Evolutionary conservation across 352 stramenopile genomes (phyloP), one percentile per base, ranked within the genome.

Genomic region (Peronospora tabacina): DNA sequence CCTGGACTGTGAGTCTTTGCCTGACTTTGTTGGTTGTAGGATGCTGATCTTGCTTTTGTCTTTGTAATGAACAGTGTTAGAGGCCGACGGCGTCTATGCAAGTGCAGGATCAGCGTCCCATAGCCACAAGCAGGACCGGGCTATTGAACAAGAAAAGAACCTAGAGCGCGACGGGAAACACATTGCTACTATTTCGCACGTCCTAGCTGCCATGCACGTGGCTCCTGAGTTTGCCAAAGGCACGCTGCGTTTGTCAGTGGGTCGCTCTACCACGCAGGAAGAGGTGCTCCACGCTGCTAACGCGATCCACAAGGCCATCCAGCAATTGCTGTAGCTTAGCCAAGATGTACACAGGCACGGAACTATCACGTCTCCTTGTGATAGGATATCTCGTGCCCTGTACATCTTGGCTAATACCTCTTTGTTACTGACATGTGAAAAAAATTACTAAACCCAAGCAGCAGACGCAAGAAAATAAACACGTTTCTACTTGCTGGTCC

Each of bases 31-130:
- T 19, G 26, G 15, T 26, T 30, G 9, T 43, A 13, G 22, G 10
- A 22, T 42, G 17, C 39, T 54, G 9, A 48, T 13, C 17, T 9
- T 41, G 13, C 10, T 46, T 24, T 33, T 37, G 17, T 41, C 20
- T 44, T n/a, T 34, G 9, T 44, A 6, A 22, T 10, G 34, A 48
- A 13, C 39, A 61, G 72, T 83, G 36, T 87, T 98, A 29, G 79
- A 94, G 34, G 68, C 78, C 19, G 52, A 82, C 7, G 71, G 73
- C 7, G 76, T 98, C 13, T 94, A 87, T 24, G 92, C 87, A 22
- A 97, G 86, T 45, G 94, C 95, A 22, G 90, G 94, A 44, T 96
- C 95, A 19, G 91, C 94, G 1, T 98, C 94, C 66, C 93, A 98
- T 70, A 90, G 79, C 37, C 70, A 88, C 65, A 66, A 56, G 7